phyloP scores from a whole-genome alignment of 2,329 filamentous ascomycete species.

The Fusarium pseudograminearum region DNA sequence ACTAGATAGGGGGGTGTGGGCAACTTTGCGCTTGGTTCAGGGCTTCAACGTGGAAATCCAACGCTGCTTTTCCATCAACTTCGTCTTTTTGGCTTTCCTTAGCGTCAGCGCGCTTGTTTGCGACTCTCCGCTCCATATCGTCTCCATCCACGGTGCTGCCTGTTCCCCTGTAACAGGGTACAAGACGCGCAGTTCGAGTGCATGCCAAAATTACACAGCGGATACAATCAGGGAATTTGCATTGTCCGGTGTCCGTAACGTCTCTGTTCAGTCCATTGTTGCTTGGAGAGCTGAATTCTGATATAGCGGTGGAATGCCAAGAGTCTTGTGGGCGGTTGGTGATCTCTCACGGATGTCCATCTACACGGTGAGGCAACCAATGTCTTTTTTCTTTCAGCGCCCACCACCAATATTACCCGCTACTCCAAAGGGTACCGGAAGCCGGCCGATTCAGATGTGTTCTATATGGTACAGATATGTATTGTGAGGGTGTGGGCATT shows the following conservation, averaged over 20 bases:
- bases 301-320: conserved; percentile 23
- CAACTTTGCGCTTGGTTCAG: conserved; percentile 35
- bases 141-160: conserved; percentile 30
- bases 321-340: conserved; percentile 22
- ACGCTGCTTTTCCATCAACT: conserved; percentile 51
- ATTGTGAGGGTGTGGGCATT: conserved; percentile 43
- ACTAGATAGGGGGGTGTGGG: conserved; percentile 43
- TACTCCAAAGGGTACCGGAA: conserved; percentile 44
- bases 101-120: conserved; percentile 52
- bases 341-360: conserved; percentile 34
- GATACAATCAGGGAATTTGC: conserved; percentile 34
- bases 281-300: conserved; percentile 17
- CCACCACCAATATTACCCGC: conserved; percentile 38
- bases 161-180: conserved; percentile 20
- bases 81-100: conserved; percentile 46
- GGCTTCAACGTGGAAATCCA: conserved; percentile 45
- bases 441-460: conserved; percentile 42
- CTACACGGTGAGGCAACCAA: conserved; percentile 38
- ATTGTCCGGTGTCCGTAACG: conserved; percentile 24
- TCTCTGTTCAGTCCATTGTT: conserved; percentile 23
- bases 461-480: conserved; percentile 34
- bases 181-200: conserved; percentile 37
- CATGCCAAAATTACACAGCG: conserved; percentile 37
- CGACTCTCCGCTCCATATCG: conserved; percentile 35
- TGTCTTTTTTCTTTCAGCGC: conserved; percentile 21